Evolutionary conservation across 352 stramenopile species (phyloP), one percentile per base, ranked within the genome.

Genomic region (Phytopythium montanum): DNA sequence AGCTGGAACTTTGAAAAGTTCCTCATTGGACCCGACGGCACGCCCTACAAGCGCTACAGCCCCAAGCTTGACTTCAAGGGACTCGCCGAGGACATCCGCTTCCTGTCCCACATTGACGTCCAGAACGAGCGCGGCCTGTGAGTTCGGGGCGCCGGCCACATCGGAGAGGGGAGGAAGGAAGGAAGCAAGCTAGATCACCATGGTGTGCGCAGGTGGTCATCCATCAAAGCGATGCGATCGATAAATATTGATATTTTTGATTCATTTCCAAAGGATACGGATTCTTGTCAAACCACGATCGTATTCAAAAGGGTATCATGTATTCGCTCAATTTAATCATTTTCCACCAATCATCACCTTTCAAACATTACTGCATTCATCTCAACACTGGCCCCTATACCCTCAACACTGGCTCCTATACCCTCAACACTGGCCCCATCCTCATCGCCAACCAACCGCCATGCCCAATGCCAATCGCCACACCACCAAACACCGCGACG

Each of bases 1-100:
- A 89, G 78, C 64, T 92, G 82, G 82, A 92, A 90, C 64, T 92
- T 92, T 70, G 82, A 92, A 64, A 90, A 92, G 82, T 92, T 92
- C 66, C 60, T 92, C 23, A 88, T 92, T 54, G 81, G 79, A 14
- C 78, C 78, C 3, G 79, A 92, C 56, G 82, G 82, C 61, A 85
- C 86, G 62, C 82, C 82, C 21, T 90, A 76, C 76, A 86, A 85
- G 59, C 82, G 82, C 67, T 92, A 88, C 78, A 92, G 82, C 60
- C 82, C 82, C 54, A 87, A 88, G 61, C 59, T 85, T 36, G 81
- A 91, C 55, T 76, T 81, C 50, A 80, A 81, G 48, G 71, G 69
- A 51, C 64, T 91, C 59, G 72, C 74, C 54, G 79, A 89, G 42
- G 81, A 92, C 66, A 79, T 89, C 26, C 70, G 81, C 62, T 77